Evolutionary conservation across 129 eudicot genomes (phyloP), one percentile per base, ranked within the genome.

Genomic region (Chrysanthemum lavandulifolium): DNA sequence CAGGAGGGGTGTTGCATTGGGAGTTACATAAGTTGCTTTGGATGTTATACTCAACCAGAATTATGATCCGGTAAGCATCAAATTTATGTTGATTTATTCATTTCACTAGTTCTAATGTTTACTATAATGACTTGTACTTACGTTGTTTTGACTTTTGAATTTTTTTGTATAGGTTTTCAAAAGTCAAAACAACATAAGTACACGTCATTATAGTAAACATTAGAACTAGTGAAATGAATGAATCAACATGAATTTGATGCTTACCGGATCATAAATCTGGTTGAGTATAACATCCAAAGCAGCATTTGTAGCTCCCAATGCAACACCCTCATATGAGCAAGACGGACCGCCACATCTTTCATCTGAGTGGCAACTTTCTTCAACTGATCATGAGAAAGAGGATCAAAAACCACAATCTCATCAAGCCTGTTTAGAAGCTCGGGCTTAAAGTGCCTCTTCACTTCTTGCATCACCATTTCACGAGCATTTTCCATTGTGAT

Each of bases 281-380:
- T 73, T 82, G 5, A 94, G 79, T 73, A 90, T 84, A 15, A 90
- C 86, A 73, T 94, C 97, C 6, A 94, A 53, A 27, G 99, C 99
- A 18, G 86, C 84, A 58, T 94, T 96, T 1, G 99, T 90, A 0
- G 88, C 96, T 19, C 96, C 99, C 64, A 94, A 65, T 2, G 99
- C 99, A 63, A 94, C 69, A n/a, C 97, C 99, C 80, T 94, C 99
- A n/a, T n/a, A n/a, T n/a, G n/a, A 0, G 97, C 99, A 40, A 94
- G 80, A 0, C 99, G 97, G 4, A 51, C 78, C 0, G 99, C 99
- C 25, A 94, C 91, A 19, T 94, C 99, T 72, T 90, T 94, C 84
- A 94, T 9, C 73, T 88, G 93, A 15, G 86, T 80, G 16, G 96
- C 93, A 3, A 94, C 99, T 74, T 86, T 82, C 72, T 87, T 81